Evolutionary conservation across 306 rosid species (phyloP), one percentile per base, ranked within the genome.

Genomic region (Vigna mungo): DNA sequence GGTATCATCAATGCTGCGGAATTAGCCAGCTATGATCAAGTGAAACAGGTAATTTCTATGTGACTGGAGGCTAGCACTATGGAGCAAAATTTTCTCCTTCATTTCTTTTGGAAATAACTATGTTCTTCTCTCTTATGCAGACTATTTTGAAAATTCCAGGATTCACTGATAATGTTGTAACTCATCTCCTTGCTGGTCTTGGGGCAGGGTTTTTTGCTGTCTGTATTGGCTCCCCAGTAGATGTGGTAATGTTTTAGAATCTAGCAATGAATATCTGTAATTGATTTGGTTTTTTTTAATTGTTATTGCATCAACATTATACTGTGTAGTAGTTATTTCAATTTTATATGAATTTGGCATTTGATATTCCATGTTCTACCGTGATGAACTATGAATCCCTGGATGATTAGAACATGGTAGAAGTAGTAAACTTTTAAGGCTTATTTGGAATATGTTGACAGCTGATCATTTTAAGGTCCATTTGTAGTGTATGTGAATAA

Each of bases 181-280:
- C 99, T 82, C 99, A 95, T 88, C 93, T 95, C 64, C 75, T 95
- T 81, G 53, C 99, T 68, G 99, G 97, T 86, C 91, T 95, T 3
- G 99, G 99, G 78, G 99, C 97, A 13, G 99, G 99, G 64, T 95
- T 92, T 80, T 84, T 95, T 7, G 99, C 99, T 68, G 99, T 95
- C 76, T 92, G 98, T 75, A 85, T 95, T 85, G 99, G 99, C 59
- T 95, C 99, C 51, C 99, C 99, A 0, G 99, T 95, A 46, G 99
- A 95, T 77, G 99, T 95, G 99, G 99, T 95, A 92, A 89, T 48
- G 46, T 70, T 43, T 4, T 44, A 18, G 43, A 25, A 44, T 36
- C 65, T 12, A 25, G 65, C 16, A 27, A 34, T 39, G 46, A 54
- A 47, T 11, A 61, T 46, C 4, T 3, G 9, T 43, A 1, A 54